A percentile compares a stretch with the other conserved stretches of the same genome.
Conservation (phyloP, 257 asterid species). For the Lavandula angustifolia region DNA sequence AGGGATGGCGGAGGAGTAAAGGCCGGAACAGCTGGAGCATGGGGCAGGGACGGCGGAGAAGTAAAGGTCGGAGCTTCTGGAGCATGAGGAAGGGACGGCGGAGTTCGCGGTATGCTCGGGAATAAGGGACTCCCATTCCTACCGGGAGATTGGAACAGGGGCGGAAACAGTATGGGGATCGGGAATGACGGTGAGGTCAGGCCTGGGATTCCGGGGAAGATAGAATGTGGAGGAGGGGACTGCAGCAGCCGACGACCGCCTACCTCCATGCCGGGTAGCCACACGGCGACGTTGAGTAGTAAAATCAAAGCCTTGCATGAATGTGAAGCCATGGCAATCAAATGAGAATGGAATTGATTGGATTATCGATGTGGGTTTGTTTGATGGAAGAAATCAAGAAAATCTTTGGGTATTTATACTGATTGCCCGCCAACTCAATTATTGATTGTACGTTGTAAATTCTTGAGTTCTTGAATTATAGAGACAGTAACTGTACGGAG, state of each 20-base stretch:
- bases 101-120: conserved; percentile 26
- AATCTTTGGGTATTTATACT: conserved; percentile 6
- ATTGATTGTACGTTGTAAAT: background rate
- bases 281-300: conserved; percentile 24
- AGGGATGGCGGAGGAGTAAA: conserved; percentile 23
- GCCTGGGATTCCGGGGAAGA: conserved; percentile 35
- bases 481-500: no score
- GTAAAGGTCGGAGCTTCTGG: conserved; percentile 27
- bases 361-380: background rate
- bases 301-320: conserved; percentile 8
- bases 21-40: conserved; percentile 20
- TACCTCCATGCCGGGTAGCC: conserved; percentile 24
- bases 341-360: background rate
- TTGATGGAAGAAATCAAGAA: background rate
- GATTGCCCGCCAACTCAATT: no score
- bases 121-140: background rate
- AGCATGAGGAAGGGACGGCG: background rate
- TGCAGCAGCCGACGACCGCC: conserved; percentile 36
- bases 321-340: conserved; percentile 30
- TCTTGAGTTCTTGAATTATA: no score
- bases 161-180: conserved; percentile 4
- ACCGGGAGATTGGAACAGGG: background rate
- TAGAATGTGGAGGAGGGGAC: background rate
- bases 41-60: conserved; percentile 13
- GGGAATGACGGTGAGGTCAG: background rate